Evolutionary conservation across 305 asterid genomes (phyloP).

Genomic region (Euphrasia arctica): DNA sequence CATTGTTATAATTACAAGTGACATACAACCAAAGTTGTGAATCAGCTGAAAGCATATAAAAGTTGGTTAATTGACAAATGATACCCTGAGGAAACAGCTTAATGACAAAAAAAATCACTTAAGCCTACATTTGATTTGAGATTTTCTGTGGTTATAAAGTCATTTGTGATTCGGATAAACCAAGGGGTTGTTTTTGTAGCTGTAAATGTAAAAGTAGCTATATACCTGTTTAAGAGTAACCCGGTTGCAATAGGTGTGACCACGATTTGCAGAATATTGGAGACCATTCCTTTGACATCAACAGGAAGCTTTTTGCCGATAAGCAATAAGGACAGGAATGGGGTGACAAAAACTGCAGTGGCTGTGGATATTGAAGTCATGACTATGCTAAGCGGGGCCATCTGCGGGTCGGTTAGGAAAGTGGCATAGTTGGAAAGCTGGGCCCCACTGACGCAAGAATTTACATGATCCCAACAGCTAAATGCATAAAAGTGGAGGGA

Average conservation of each 20-base stretch:
- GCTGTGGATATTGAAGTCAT: conserved; percentile 97
- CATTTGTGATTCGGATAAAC: neutral
- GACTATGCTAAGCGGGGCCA: conserved; percentile 99
- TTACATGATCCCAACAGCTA: conserved; percentile 91
- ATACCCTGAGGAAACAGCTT: too few species aligned
- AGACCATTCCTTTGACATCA: conserved; percentile 92
- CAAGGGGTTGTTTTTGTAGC: neutral
- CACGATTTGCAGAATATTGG: conserved; percentile 84
- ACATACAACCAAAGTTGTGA: too few species aligned
- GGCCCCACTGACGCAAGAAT: conserved; percentile 95
- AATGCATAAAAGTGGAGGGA: conserved; percentile 26
- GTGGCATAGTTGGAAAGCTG: conserved; percentile 98
- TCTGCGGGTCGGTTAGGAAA: conserved; percentile 74
- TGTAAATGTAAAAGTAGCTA: neutral
- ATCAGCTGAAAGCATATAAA: too few species aligned
- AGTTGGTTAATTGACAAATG: too few species aligned
- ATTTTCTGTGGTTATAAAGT: too few species aligned
- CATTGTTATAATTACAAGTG: too few species aligned
- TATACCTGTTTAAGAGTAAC: conserved; percentile 72
- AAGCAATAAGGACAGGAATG: conserved; percentile 69
- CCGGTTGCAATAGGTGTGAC: conserved; percentile 88
- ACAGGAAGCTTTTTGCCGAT: conserved; percentile 88
- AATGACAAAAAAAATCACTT: too few species aligned
- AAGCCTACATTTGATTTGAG: too few species aligned
- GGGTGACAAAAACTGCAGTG: conserved; percentile 81